These are phyloP conservation scores for Breynia disticha DNA, from an alignment of 441 rosid genomes.

Conservation along the genomic window DNA sequence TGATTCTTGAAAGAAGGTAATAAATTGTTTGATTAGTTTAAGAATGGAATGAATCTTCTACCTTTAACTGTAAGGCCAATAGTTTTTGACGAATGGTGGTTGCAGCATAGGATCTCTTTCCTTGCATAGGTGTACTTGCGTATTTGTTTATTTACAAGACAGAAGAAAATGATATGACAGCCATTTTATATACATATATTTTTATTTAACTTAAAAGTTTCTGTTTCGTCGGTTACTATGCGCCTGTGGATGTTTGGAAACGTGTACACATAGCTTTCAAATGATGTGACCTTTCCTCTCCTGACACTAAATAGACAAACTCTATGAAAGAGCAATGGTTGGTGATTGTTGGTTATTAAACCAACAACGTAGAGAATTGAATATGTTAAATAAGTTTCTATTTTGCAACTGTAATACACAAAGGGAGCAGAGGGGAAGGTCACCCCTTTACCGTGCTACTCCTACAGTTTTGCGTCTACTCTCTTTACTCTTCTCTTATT, in stretches of 20 bases:
- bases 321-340: too few relatives aligned
- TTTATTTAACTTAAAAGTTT: slow-evolving; percentile 7
- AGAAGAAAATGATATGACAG: slow-evolving; percentile 24
- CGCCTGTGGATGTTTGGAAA: slow-evolving; percentile 15
- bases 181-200: slow-evolving; percentile 11
- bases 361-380: too few relatives aligned
- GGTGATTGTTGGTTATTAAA: too few relatives aligned
- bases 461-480: too few relatives aligned
- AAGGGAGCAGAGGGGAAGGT: too few relatives aligned
- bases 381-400: too few relatives aligned
- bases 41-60: neutral
- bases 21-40: neutral
- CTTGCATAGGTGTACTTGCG: neutral
- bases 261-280: slow-evolving; percentile 20
- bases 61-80: neutral
- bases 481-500: too few relatives aligned
- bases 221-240: slow-evolving; percentile 27
- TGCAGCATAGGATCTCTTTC: neutral
- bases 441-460: too few relatives aligned
- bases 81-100: neutral
- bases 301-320: neutral
- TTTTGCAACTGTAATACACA: too few relatives aligned
- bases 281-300: slow-evolving; percentile 9
- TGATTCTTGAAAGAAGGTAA: neutral
- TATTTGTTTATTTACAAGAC: neutral